phyloP scores from a whole-genome alignment of 2,329 filamentous ascomycete species.

The Cladosporium sp. region DNA sequence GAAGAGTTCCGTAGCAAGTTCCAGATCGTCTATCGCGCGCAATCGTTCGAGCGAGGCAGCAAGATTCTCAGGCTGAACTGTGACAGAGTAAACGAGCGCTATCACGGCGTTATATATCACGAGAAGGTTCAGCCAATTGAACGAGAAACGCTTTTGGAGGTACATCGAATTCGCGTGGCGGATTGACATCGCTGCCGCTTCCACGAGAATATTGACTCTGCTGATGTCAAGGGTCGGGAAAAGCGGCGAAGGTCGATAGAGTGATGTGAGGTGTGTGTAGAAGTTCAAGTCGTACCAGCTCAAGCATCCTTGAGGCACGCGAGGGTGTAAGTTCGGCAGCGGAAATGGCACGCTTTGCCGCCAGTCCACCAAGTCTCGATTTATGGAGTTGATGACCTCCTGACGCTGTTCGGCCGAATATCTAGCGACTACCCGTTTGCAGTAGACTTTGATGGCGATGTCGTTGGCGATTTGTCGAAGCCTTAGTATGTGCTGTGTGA shows the following conservation, averaged over 20 bases:
- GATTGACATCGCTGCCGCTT: constrained; percentile 34
- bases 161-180: constrained; percentile 37
- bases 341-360: constrained; percentile 36
- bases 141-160: constrained; percentile 43
- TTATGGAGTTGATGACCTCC: constrained; percentile 37
- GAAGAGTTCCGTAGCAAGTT: constrained; percentile 9
- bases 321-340: constrained; percentile 20
- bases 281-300: constrained; percentile 53
- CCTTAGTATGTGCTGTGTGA: constrained; percentile 46
- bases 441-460: constrained; percentile 43
- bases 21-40: constrained; percentile 22
- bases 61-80: constrained; percentile 38
- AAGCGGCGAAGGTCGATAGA: constrained; percentile 49
- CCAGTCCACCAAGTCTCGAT: constrained; percentile 48
- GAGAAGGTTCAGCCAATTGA: constrained; percentile 47
- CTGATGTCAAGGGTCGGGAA: constrained; percentile 40
- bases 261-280: constrained; percentile 47
- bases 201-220: constrained; percentile 41
- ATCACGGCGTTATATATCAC: constrained; percentile 46
- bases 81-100: constrained; percentile 47
- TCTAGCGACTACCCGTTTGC: constrained; percentile 1
- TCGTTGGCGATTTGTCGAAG: constrained; percentile 46
- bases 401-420: constrained; percentile 23
- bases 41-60: constrained; percentile 20
- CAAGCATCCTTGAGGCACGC: constrained; percentile 46